These are phyloP conservation scores for Lachancea nothofagi DNA, from an alignment of 805 yeast species.

Conservation along the genomic window DNA sequence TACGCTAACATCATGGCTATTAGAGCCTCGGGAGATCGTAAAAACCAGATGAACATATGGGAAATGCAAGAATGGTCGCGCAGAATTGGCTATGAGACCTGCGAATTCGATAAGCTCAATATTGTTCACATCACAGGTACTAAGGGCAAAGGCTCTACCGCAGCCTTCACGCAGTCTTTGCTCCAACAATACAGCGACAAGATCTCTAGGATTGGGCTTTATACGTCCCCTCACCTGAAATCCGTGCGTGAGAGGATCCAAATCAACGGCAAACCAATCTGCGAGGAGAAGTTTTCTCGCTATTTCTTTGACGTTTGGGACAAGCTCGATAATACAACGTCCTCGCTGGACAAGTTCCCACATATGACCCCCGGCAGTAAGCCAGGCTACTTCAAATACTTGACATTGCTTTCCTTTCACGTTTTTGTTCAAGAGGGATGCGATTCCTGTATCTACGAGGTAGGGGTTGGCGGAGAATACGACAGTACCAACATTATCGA, in stretches of 20 bases:
- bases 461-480: slow-evolving; percentile 96
- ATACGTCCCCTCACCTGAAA: slow-evolving; percentile 92
- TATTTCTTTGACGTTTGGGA: slow-evolving; percentile 97
- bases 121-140: slow-evolving; percentile 94
- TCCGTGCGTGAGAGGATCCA: slow-evolving; percentile 88
- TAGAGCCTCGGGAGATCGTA: slow-evolving; percentile 59
- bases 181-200: slow-evolving; percentile 51
- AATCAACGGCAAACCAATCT: slow-evolving; percentile 80
- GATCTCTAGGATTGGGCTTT: slow-evolving; percentile 69
- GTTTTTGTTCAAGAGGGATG: slow-evolving; percentile 83
- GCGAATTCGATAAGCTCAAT: slow-evolving; percentile 68
- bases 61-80: slow-evolving; percentile 83
- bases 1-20: slow-evolving; percentile 83
- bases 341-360: slow-evolving; percentile 58
- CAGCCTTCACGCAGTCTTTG: slow-evolving; percentile 87
- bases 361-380: slow-evolving; percentile 66
- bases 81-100: slow-evolving; percentile 59
- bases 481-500: slow-evolving; percentile 91
- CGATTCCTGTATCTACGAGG: slow-evolving; percentile 93
- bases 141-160: slow-evolving; percentile 96
- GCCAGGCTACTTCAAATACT: slow-evolving; percentile 89
- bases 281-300: slow-evolving; percentile 72
- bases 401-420: slow-evolving; percentile 87
- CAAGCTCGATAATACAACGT: slow-evolving; percentile 50
- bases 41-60: slow-evolving; percentile 64